These are phyloP conservation scores for Fagus sylvatica DNA, from an alignment of 306 rosid genomes.

Conservation along the genomic window DNA sequence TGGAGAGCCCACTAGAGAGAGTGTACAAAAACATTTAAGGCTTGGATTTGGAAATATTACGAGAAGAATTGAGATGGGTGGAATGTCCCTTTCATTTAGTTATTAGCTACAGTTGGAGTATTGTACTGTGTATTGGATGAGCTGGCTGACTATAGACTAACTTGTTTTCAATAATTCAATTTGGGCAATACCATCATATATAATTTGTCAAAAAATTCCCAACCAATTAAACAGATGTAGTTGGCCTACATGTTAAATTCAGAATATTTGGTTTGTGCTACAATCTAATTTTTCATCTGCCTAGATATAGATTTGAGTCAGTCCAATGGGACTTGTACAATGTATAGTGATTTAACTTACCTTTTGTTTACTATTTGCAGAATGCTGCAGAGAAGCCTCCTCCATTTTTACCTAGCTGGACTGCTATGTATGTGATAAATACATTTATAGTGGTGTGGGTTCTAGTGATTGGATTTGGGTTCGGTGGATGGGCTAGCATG, in stretches of 20 bases:
- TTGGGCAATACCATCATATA: background rate
- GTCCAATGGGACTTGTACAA: background rate
- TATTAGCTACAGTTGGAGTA: constrained; percentile 42
- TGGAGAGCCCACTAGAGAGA: constrained; percentile 30
- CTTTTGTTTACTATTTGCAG: constrained; percentile 27
- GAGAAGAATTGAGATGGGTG: constrained; percentile 52
- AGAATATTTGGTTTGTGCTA: background rate
- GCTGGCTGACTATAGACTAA: constrained; percentile 43
- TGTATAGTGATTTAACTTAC: background rate
- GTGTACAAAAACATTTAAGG: constrained; percentile 57
- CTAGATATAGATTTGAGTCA: background rate
- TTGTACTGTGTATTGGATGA: constrained; percentile 35
- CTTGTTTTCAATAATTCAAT: constrained; percentile 24
- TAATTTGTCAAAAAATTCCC: background rate
- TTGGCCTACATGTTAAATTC: too few relatives aligned
- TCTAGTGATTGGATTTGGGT: constrained; percentile 84
- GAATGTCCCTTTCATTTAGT: constrained; percentile 71
- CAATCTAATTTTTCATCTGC: background rate
- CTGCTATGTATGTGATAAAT: constrained; percentile 72
- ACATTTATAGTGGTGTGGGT: constrained; percentile 78
- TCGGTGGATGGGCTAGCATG: constrained; percentile 99
- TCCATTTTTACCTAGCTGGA: constrained; percentile 80
- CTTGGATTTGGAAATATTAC: constrained; percentile 59
- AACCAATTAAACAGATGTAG: background rate
- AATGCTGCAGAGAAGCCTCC: constrained; percentile 98